A percentile compares a stretch with the other conserved stretches of the same genome.
phyloP scores from a whole-genome alignment of 495 filamentous ascomycete species.

The Penicillium ochrochloron region DNA sequence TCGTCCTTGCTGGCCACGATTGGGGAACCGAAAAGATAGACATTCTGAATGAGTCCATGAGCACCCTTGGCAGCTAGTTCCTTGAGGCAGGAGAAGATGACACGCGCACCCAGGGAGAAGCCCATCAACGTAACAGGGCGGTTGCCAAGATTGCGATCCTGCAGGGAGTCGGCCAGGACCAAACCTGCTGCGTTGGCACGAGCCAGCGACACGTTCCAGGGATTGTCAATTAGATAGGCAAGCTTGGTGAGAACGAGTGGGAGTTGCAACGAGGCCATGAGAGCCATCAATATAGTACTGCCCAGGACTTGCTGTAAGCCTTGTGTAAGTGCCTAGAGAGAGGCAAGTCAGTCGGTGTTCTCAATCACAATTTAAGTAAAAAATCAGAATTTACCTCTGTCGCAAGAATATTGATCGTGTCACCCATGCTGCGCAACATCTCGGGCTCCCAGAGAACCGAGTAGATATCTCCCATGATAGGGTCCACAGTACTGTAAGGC shows the following conservation, averaged over 20 bases:
- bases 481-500: conserved; percentile 94
- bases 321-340: conserved; percentile 81
- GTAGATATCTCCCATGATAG: conserved; percentile 98
- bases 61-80: conserved; percentile 88
- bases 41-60: conserved; percentile 91
- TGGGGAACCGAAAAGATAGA: conserved; percentile 91
- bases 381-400: conserved; percentile 76
- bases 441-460: conserved; percentile 98
- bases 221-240: conserved; percentile 96
- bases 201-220: conserved; percentile 92
- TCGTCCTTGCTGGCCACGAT: conserved; percentile 93
- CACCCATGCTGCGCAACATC: conserved; percentile 95
- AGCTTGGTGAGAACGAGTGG: conserved; percentile 94
- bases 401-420: conserved; percentile 96
- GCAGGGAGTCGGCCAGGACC: conserved; percentile 94
- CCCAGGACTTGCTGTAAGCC: conserved; percentile 94
- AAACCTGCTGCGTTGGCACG: conserved; percentile 85
- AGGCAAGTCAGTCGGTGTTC: conserved; percentile 15
- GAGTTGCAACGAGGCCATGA: conserved; percentile 94
- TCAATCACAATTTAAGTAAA: neutral
- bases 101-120: conserved; percentile 88
- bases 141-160: conserved; percentile 88
- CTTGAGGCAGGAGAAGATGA: conserved; percentile 90
- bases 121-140: conserved; percentile 95
- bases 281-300: conserved; percentile 79